Percentiles rank a stretch among this genome's conserved stretches.
phyloP scores from a whole-genome alignment of 2,329 filamentous ascomycete species.

The Paecilomyces sp. region DNA sequence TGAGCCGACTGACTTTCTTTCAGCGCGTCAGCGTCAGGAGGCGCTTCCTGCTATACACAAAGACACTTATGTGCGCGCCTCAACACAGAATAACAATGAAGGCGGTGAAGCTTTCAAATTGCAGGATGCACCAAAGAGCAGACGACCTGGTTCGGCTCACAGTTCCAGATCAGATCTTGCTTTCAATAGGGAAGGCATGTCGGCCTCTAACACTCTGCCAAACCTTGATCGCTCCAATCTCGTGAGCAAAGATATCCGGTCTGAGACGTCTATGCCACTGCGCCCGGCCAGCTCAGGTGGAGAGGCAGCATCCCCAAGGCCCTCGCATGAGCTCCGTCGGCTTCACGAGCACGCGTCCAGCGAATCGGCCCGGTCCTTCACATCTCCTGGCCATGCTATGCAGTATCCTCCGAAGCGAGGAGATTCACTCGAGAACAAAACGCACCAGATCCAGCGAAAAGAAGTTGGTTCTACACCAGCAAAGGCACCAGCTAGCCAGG shows the following conservation, averaged over 20 bases:
- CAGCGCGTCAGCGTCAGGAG: slow-evolving; percentile 21
- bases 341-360: slow-evolving; percentile 47
- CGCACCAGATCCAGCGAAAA: slow-evolving; percentile 56
- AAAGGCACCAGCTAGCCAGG: slow-evolving; percentile 25
- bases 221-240: slow-evolving; percentile 14
- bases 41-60: slow-evolving; percentile 3
- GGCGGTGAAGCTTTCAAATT: slow-evolving; percentile 61
- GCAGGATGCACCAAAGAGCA: slow-evolving; percentile 69
- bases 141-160: slow-evolving; percentile 43
- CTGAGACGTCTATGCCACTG: not conserved
- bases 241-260: slow-evolving; percentile 24
- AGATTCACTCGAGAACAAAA: slow-evolving; percentile 51
- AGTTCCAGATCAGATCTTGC: slow-evolving; percentile 37
- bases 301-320: slow-evolving; percentile 37
- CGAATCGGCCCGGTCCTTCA: slow-evolving; percentile 28
- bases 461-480: slow-evolving; percentile 43
- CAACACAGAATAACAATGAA: slow-evolving; percentile 7
- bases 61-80: not conserved
- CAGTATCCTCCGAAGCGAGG: slow-evolving; percentile 47
- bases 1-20: slow-evolving; percentile 46
- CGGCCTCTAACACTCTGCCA: slow-evolving; percentile 26
- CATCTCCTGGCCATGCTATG: slow-evolving; percentile 21
- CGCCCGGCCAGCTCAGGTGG: slow-evolving; percentile 8
- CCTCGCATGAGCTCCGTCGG: slow-evolving; percentile 52
- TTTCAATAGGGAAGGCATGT: slow-evolving; percentile 29